Base-by-base conservation (phyloP, 306 rosid species). In the Glycine latifolia region DNA sequence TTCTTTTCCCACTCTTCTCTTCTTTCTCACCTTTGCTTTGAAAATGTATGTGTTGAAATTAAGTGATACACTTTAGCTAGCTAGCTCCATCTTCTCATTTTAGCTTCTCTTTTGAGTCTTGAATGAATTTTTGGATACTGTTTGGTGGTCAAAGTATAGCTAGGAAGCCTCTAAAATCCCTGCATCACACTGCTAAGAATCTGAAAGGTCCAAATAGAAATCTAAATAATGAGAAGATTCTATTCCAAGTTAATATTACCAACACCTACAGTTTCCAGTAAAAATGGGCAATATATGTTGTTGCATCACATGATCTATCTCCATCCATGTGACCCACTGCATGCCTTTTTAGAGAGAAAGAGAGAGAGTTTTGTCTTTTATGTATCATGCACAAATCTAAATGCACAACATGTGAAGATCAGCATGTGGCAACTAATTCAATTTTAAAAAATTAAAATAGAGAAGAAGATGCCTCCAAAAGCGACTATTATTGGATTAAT, bases 261-360 rank as follows among this genome's bases (percentile, higher is more conserved):
- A 84, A 61, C 81, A 73, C 80, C 69, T 81, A 81, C 84, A 81
- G 83, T 48, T 80, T 83, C 35, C 68, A 59, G 71, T 78, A 59
- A 58, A 87, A 82, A 67, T 62, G 79, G 79, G 49, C 15, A 78
- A 72, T 77, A 60, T 16, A 75, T 81, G 82, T 81, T 79, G 84
- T 81, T 81, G 55, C 86, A 81, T 84, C 91, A 87, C 90, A 85
- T 89, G 90, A 84, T 77, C 75, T 46, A 74, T 89, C 87, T 79
- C 73, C 73, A 87, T 87, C 88, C 92, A 89, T 87, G 88, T 86
- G 92, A 86, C 92, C 87, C 91, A 73, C 88, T 67, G 76, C 76
- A 79, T 76, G 58, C 74, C 35, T 76, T 81, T 81, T 81, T 84
- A 37, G 58, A 75, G 83, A 55, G 77, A 70, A 35, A 76, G 73